These are phyloP conservation scores for Sordariomycetes sp. DNA, from an alignment of 2,329 filamentous ascomycete genomes.

Conservation along the genomic window DNA sequence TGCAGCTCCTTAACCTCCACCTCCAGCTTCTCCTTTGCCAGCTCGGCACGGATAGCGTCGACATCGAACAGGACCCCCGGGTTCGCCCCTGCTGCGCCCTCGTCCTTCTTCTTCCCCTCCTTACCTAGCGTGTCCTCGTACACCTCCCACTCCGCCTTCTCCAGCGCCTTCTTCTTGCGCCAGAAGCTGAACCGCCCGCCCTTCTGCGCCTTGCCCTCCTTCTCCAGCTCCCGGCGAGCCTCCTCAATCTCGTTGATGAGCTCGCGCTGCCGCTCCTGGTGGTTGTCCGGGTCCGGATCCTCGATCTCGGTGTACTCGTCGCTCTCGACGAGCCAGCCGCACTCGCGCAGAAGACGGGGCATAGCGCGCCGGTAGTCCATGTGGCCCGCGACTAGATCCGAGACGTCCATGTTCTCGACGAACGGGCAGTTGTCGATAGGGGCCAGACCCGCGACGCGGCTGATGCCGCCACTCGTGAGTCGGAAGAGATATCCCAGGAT, in stretches of 20 bases:
- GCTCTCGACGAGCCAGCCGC: constrained; percentile 82
- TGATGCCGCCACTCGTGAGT: constrained; percentile 82
- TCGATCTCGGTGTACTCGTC: constrained; percentile 96
- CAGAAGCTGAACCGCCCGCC: constrained; percentile 59
- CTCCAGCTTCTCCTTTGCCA: constrained; percentile 55
- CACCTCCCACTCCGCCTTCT: constrained; percentile 88
- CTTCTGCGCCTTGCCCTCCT: constrained; percentile 55
- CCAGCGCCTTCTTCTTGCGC: constrained; percentile 63
- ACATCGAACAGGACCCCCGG: constrained; percentile 78
- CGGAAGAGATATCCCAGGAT: constrained; percentile 94
- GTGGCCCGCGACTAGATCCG: constrained; percentile 74
- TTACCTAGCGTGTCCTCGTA: constrained; percentile 58
- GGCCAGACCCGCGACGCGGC: constrained; percentile 72
- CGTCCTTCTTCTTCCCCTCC: constrained; percentile 22
- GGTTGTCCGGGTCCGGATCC: constrained; percentile 91
- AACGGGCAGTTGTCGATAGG: constrained; percentile 63
- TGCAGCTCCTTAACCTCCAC: constrained; percentile 71
- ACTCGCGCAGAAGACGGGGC: constrained; percentile 73
- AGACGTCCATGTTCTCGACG: constrained; percentile 82
- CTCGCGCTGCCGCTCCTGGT: constrained; percentile 74
- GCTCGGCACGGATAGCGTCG: constrained; percentile 79
- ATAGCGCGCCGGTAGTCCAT: constrained; percentile 95
- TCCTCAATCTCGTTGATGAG: constrained; percentile 95
- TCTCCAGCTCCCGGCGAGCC: constrained; percentile 74
- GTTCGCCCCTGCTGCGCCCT: constrained; percentile 23